Conservation (phyloP, 2,329 filamentous ascomycete genomes). For the Fusarium pseudocircinatum region DNA sequence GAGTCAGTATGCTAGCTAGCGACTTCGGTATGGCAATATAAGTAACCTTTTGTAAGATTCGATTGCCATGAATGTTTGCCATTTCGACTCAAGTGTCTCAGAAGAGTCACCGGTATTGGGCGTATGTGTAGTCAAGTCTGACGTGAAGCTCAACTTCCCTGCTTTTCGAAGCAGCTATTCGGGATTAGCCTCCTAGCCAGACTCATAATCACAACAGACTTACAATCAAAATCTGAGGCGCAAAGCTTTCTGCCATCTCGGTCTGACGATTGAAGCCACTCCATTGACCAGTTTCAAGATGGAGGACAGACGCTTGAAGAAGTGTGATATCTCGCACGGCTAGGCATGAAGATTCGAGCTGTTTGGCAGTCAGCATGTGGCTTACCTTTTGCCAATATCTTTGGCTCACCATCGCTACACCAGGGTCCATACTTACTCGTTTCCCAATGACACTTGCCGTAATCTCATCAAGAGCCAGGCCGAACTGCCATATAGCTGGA, state of each 20-base stretch:
- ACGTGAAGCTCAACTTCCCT: conserved; percentile 34
- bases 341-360: conserved; percentile 26
- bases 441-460: conserved; percentile 17
- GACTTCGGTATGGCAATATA: background rate
- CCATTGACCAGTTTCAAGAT: conserved; percentile 39
- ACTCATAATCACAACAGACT: conserved; percentile 1
- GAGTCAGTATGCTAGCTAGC: conserved; percentile 12
- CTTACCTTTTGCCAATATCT: background rate
- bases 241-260: conserved; percentile 31
- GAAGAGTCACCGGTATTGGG: conserved; percentile 24
- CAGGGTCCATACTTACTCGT: conserved; percentile 21
- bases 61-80: conserved; percentile 27
- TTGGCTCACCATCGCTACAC: background rate
- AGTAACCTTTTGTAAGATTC: conserved; percentile 39
- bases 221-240: conserved; percentile 31
- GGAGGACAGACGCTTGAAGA: conserved; percentile 38
- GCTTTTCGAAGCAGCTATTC: conserved; percentile 35
- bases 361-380: background rate
- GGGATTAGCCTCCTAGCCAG: conserved; percentile 3
- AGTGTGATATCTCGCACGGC: conserved; percentile 30
- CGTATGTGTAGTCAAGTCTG: conserved; percentile 20
- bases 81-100: conserved; percentile 36
- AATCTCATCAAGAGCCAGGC: conserved; percentile 37
- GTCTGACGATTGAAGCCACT: conserved; percentile 37
- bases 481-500: conserved; percentile 39